Evolutionary conservation across 495 filamentous ascomycete genomes (phyloP), one percentile per base, ranked within the genome.

Genomic region (Staphylotrichum tortipilum): DNA sequence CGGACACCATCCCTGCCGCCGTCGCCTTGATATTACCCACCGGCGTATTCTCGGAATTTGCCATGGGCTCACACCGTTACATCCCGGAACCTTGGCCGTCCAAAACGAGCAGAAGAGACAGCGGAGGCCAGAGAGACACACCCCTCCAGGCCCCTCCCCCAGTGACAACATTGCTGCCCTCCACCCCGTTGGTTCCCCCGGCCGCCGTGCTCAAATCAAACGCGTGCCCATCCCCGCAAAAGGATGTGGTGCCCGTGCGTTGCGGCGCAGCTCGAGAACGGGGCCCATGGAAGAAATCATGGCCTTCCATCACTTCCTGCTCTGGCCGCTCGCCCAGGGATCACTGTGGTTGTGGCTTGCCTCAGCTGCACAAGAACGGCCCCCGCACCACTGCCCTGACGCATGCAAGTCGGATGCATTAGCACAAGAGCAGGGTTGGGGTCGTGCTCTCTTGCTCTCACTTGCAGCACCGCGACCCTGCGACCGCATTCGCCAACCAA

Each of bases 31-130:
- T 40, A 44, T 49, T 47, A 37, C 33, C n/a, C 34, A 38, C 46
- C 55, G 55, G 55, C 12, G 50, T 33, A 53, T 57, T 57, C 47
- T 53, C 55, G 55, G 55, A 57, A 53, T 53, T 54, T 57, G 26
- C 37, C 53, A 26, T 48, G 28, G n/a, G 54, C 39, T 15, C 40
- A 41, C 36, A 47, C 47, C 50, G 44, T 47, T 47, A 47, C 24
- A 38, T 19, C 44, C 44, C 28, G 38, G 18, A 23, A 3, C 22
- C 33, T 5, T 34, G 29, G 15, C 33, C 2, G 11, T 37, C 28
- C 28, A 28, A 44, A 38, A 44, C 39, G 37, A 51, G 48, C 29
- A 35, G 22, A 15, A n/a, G n/a, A n/a, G n/a, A n/a, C n/a, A n/a
- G n/a, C n/a, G n/a, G n/a, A n/a, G n/a, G n/a, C n/a, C n/a, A n/a